phyloP scores from a whole-genome alignment of 1,284 basidiomycete species.

The Leccinum pachyderme region DNA sequence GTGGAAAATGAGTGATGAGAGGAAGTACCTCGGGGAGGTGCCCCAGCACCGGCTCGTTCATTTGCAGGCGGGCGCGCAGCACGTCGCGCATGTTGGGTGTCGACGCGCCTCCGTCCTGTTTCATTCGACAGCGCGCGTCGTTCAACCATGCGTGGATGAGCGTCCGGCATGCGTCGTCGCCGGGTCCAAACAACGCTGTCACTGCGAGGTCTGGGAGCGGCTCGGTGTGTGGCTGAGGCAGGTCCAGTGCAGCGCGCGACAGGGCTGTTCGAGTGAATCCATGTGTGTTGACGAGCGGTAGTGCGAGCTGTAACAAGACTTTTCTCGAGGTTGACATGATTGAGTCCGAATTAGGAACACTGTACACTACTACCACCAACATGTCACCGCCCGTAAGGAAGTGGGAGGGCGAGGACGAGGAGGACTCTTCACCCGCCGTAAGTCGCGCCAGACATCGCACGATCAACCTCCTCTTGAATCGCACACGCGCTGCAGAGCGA shows the following conservation, averaged over 20 bases:
- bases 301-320: constrained; percentile 53
- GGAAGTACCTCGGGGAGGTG: constrained; percentile 60
- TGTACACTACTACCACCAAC: neutral
- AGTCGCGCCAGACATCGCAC: constrained; percentile 15
- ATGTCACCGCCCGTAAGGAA: constrained; percentile 43
- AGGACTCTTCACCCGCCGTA: constrained; percentile 60
- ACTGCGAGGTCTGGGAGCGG: constrained; percentile 69
- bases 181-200: constrained; percentile 71
- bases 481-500: constrained; percentile 60
- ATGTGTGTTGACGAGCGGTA: constrained; percentile 59
- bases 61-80: constrained; percentile 51
- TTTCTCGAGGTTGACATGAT: constrained; percentile 21
- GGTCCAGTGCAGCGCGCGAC: constrained; percentile 57
- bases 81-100: constrained; percentile 43
- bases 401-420: constrained; percentile 89
- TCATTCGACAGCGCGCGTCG: constrained; percentile 59
- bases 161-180: constrained; percentile 58
- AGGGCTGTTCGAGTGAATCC: constrained; percentile 73
- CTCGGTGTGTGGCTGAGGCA: constrained; percentile 49
- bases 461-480: neutral
- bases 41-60: constrained; percentile 61
- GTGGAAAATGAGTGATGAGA: neutral
- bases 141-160: constrained; percentile 72
- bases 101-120: constrained; percentile 8
- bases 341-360: neutral